Evolutionary conservation across 2,329 filamentous ascomycete genomes (phyloP).

Genomic region (Exophiala calicioides): DNA sequence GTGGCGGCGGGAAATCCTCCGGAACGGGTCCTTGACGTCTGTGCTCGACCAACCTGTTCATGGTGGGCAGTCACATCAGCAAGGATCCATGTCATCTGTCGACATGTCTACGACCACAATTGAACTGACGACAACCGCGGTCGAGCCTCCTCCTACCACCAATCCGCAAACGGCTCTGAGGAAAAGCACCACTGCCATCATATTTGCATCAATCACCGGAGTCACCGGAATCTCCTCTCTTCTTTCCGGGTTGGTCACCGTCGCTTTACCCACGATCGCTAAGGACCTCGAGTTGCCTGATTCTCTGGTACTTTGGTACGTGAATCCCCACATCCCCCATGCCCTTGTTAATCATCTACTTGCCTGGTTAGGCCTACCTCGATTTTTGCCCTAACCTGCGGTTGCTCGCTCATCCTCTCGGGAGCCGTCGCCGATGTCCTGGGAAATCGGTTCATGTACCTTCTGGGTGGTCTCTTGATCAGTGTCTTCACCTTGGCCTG

Average conservation of each 20-base stretch:
- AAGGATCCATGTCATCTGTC: no score
- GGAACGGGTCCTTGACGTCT: no score
- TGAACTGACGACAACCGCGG: constrained; percentile 9
- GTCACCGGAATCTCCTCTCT: constrained; percentile 25
- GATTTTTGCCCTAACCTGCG: constrained; percentile 46
- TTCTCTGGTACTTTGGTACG: constrained; percentile 32
- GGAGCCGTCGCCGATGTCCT: constrained; percentile 56
- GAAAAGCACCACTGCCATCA: constrained; percentile 16
- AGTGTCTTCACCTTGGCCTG: constrained; percentile 48
- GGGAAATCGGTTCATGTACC: constrained; percentile 49
- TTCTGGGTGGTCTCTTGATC: constrained; percentile 49
- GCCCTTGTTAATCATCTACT: not conserved
- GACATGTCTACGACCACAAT: constrained; percentile 11
- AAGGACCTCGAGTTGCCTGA: constrained; percentile 28
- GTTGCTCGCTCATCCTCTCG: constrained; percentile 52
- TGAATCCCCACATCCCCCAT: no score
- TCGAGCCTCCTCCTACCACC: no score
- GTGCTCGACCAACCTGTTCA: no score
- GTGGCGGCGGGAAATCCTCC: no score
- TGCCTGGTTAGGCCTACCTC: constrained; percentile 37
- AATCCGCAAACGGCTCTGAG: not conserved
- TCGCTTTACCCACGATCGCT: constrained; percentile 31
- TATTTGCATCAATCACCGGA: constrained; percentile 20
- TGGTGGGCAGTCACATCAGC: no score
- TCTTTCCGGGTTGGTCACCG: constrained; percentile 30